A percentile compares a stretch with the other conserved stretches of the same genome.
phyloP scores from a whole-genome alignment of 345 rosid genomes.

The Crucihimalaya himalaica region DNA sequence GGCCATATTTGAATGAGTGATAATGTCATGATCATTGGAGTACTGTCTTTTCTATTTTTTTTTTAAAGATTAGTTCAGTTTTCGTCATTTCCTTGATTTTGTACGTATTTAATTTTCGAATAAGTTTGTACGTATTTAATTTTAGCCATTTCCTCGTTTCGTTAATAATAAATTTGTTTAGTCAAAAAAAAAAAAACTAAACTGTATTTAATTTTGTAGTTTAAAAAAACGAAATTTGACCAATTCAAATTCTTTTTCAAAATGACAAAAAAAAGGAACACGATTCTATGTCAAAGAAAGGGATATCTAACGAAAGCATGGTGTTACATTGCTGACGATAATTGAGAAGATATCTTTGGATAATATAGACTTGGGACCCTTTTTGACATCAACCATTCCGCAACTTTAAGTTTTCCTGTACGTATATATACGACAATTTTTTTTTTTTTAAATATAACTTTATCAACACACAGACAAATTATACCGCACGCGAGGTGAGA shows the following conservation, averaged over 20 bases:
- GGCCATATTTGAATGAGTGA: constrained; percentile 31
- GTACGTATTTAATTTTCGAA: no score
- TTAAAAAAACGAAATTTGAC: constrained; percentile 2
- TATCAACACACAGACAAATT: constrained; percentile 12
- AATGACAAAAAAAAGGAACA: constrained; percentile 20
- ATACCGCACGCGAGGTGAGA: constrained; percentile 18
- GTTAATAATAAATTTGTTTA: no score
- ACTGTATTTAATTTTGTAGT: not conserved
- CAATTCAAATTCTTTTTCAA: constrained; percentile 3
- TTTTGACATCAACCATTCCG: constrained; percentile 9
- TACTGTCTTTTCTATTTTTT: no score
- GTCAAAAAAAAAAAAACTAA: not conserved
- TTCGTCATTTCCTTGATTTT: no score
- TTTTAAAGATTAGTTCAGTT: no score
- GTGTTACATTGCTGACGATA: constrained; percentile 29
- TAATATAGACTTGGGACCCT: constrained; percentile 13
- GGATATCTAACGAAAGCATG: constrained; percentile 22
- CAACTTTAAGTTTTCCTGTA: not conserved
- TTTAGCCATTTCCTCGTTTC: no score
- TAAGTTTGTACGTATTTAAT: no score
- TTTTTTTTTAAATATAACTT: not conserved
- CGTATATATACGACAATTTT: not conserved
- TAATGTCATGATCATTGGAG: constrained; percentile 7
- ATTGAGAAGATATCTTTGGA: constrained; percentile 21
- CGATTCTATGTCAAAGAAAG: constrained; percentile 22